Base-by-base conservation (phyloP, 371 early-diverging fungal genomes). In the Phascolomyces articulosus region DNA sequence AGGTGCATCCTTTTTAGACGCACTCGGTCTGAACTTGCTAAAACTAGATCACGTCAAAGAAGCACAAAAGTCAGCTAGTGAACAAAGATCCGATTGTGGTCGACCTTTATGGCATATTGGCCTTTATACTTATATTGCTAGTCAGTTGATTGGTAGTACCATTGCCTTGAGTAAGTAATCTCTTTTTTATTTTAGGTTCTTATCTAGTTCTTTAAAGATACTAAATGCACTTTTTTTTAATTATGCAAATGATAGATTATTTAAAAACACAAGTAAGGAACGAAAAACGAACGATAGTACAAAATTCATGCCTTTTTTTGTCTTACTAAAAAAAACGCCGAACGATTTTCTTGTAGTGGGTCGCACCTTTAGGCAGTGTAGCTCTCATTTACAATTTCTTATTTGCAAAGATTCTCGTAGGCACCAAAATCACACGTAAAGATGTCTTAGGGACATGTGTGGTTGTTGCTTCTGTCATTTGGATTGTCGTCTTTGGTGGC, bases 361-460 rank as follows among this genome's bases (percentile, higher is more conserved):
- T 89, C 28, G 91, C 91, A 47, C 88, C 91, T 28, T 69, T 90
- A 41, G 88, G 88, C n/a, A 85, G 88, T 49, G 82, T 86, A 23
- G 87, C 91, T 10, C 74, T 90, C 28, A 87, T 90, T 60, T 89
- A 87, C 70, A 90, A 90, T 69, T 89, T 88, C 69, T 62, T 90
- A 18, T 87, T 90, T 73, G 91, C 91, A 38, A 85, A 86, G 74
- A 75, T 87, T 56, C 73, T 90, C 31, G 91, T 90, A 15, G 86
- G 86, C 47, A 88, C 88, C 8, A 80, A 79, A 31, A 90, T 90
- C 49, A 86, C 87, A 21, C 71, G 79, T 20, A 77, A 82, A 64
- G 91, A 90, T 68, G 84, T 89, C 18, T 69, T 86, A 21, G 91
- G 89, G 13, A 90, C 91, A 3, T 79, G 82, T 66, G 83, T 90